phyloP scores from a whole-genome alignment of 257 asterid species.

The Ajuga chamaepitys region DNA sequence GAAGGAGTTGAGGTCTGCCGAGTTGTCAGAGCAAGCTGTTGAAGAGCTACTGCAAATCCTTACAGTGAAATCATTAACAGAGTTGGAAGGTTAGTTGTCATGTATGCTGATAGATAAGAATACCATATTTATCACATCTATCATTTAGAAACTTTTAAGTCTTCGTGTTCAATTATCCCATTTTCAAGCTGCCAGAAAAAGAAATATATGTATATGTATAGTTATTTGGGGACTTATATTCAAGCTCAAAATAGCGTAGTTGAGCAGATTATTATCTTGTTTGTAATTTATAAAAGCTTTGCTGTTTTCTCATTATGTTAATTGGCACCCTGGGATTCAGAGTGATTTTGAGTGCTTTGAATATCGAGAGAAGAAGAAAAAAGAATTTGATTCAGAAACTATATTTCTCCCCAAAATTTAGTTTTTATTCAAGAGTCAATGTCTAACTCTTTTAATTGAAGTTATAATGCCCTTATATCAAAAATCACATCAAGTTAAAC shows the following conservation, averaged over 20 bases:
- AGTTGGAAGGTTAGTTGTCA: conserved; percentile 66
- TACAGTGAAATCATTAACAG: conserved; percentile 66
- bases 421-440: too few relatives aligned
- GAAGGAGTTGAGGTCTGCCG: conserved; percentile 71
- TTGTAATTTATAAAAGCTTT: neutral
- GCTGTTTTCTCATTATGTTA: neutral
- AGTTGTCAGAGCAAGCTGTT: conserved; percentile 76
- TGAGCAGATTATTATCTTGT: neutral
- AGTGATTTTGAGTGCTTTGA: neutral
- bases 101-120: neutral
- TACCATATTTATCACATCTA: neutral
- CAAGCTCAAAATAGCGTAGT: neutral
- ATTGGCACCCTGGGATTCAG: neutral
- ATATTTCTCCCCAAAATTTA: too few relatives aligned
- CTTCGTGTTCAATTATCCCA: neutral
- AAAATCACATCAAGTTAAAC: too few relatives aligned
- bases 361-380: too few relatives aligned
- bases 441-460: too few relatives aligned
- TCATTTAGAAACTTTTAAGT: neutral
- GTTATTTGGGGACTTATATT: neutral
- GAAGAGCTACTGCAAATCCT: conserved; percentile 83
- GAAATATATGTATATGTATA: neutral
- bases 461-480: too few relatives aligned
- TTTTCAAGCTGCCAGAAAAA: neutral
- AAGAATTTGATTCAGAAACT: too few relatives aligned